Conservation (phyloP, 345 rosid species). For the Salix suchowensis region DNA sequence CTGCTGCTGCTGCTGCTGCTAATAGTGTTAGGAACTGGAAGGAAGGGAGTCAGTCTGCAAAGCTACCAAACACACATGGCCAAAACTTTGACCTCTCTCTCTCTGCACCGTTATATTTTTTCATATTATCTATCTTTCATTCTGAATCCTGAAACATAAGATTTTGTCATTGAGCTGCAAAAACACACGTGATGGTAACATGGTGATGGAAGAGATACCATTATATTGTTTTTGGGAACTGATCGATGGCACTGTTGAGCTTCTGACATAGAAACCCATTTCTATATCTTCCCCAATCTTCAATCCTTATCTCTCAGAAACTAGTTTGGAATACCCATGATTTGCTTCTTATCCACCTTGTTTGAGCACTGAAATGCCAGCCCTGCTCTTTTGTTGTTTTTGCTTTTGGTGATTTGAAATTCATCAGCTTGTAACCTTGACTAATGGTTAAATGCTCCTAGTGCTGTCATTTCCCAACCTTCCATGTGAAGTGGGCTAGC, state of each 20-base stretch:
- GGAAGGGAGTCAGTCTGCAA: not conserved
- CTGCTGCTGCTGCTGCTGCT: too few species aligned
- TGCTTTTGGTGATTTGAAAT: not conserved
- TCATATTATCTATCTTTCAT: not conserved
- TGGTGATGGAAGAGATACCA: conserved; percentile 11
- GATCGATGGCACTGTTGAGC: too few species aligned
- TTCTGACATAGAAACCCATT: not conserved
- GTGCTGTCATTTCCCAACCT: not conserved
- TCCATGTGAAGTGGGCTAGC: not conserved
- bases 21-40: not conserved
- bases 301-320: not conserved
- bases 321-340: not conserved
- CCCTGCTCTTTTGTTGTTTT: not conserved
- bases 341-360: not conserved
- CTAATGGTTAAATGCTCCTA: not conserved
- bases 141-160: not conserved
- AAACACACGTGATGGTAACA: conserved; percentile 16
- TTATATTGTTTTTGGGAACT: not conserved
- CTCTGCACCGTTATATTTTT: not conserved
- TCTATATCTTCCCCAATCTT: not conserved
- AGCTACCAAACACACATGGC: not conserved
- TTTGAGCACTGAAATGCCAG: not conserved
- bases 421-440: not conserved
- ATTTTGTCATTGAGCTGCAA: conserved; percentile 14
- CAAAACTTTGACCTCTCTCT: not conserved